These are phyloP conservation scores for Chaetomium cochliodes DNA, from an alignment of 495 filamentous ascomycete genomes.

Conservation along the genomic window DNA sequence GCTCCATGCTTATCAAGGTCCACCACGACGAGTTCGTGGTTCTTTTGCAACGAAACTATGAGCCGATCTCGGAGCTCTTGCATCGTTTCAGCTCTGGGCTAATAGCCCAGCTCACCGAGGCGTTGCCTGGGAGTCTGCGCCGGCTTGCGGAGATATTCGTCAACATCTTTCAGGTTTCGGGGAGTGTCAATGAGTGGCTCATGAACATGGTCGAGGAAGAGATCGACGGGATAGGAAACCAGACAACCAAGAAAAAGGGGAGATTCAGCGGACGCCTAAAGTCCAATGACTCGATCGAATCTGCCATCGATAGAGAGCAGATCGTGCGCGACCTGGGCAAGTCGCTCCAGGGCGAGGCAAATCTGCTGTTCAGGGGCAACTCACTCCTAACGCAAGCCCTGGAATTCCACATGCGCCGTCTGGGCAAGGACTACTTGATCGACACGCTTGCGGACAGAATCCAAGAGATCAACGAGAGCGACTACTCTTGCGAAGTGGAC, in stretches of 20 bases:
- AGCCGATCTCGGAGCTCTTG: slow-evolving; percentile 77
- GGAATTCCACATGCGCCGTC: slow-evolving; percentile 90
- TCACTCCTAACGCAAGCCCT: slow-evolving; percentile 90
- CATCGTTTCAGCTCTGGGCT: slow-evolving; percentile 81
- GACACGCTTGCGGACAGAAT: slow-evolving; percentile 84
- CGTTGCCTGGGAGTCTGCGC: slow-evolving; percentile 73
- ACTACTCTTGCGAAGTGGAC: slow-evolving; percentile 94
- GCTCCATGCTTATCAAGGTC: slow-evolving; percentile 83
- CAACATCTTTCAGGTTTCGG: slow-evolving; percentile 96
- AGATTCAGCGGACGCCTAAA: slow-evolving; percentile 75
- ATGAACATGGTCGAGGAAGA: slow-evolving; percentile 93
- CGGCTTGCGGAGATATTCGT: slow-evolving; percentile 82
- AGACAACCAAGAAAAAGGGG: slow-evolving; percentile 64
- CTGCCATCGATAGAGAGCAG: slow-evolving; percentile 51
- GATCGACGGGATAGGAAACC: slow-evolving; percentile 87
- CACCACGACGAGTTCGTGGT: slow-evolving; percentile 85
- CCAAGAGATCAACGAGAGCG: slow-evolving; percentile 78
- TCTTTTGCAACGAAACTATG: slow-evolving; percentile 80
- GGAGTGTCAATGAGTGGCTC: slow-evolving; percentile 83
- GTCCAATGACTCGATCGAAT: slow-evolving; percentile 73
- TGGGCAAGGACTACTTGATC: slow-evolving; percentile 91
- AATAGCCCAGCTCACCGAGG: slow-evolving; percentile 77
- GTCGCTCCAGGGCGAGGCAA: slow-evolving; percentile 73
- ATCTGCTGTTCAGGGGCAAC: slow-evolving; percentile 93
- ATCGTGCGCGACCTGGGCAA: slow-evolving; percentile 62